Percentiles rank a stretch among this genome's conserved stretches.
These are phyloP conservation scores for Yarrowia sp. DNA, from an alignment of 805 yeast species.

Conservation along the genomic window DNA sequence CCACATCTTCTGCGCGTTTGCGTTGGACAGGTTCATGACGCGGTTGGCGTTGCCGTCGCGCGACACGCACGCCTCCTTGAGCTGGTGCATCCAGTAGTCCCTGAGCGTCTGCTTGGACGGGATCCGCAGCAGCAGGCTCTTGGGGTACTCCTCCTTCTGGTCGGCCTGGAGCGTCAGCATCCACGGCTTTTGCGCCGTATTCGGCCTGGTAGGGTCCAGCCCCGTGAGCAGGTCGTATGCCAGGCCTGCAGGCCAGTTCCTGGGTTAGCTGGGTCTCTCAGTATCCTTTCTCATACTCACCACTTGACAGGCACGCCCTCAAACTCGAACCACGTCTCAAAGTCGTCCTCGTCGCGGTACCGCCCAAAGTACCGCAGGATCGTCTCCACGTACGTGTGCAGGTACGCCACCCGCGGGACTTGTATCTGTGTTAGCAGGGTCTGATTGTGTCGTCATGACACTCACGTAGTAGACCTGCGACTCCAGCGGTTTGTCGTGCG, in stretches of 20 bases:
- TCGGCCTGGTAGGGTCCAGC: constrained; percentile 38
- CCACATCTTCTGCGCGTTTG: constrained; percentile 61
- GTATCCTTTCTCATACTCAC: constrained; percentile 38
- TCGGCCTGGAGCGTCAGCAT: constrained; percentile 50
- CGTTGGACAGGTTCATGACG: constrained; percentile 72
- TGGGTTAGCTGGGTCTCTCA: too few species aligned
- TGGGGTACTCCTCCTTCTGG: constrained; percentile 47
- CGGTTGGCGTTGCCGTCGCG: constrained; percentile 74
- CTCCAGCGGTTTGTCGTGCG: neutral
- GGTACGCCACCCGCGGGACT: constrained; percentile 9
- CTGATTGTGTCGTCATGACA: neutral
- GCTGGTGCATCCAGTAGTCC: constrained; percentile 67
- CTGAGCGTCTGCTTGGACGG: constrained; percentile 40
- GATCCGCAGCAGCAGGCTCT: constrained; percentile 45
- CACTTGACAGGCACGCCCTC: constrained; percentile 66
- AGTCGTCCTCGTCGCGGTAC: constrained; percentile 9
- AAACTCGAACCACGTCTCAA: constrained; percentile 63
- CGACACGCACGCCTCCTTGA: constrained; percentile 79
- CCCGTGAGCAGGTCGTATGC: constrained; percentile 55
- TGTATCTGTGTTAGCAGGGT: neutral
- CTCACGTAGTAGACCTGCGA: constrained; percentile 14
- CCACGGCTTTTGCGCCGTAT: constrained; percentile 29
- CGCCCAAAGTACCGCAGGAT: constrained; percentile 7
- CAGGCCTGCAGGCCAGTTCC: constrained; percentile 68
- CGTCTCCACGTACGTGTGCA: constrained; percentile 17